Conservation (phyloP, 345 rosid genomes). For the Gossypium sturtianum region DNA sequence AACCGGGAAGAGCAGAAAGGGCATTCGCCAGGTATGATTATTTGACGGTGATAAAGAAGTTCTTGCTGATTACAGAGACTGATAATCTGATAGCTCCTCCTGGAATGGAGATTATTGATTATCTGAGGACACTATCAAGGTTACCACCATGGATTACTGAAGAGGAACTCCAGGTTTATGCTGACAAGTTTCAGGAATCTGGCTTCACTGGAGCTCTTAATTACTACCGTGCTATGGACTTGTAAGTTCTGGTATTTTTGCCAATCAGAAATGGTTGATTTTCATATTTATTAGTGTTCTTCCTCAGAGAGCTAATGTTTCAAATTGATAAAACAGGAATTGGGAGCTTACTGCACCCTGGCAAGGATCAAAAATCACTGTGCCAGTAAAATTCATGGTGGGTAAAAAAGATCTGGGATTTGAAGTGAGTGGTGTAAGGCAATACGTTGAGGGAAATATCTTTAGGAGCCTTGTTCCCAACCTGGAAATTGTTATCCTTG, state of each 20-base stretch:
- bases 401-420: constrained; percentile 52
- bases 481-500: constrained; percentile 49
- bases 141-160: constrained; percentile 65
- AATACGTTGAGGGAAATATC: constrained; percentile 41
- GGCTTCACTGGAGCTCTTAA: constrained; percentile 61
- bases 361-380: constrained; percentile 46
- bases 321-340: constrained; percentile 39
- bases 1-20: constrained; percentile 70
- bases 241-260: constrained; percentile 24
- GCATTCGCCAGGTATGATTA: constrained; percentile 57
- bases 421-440: constrained; percentile 22
- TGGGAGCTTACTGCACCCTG: constrained; percentile 58
- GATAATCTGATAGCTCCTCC: constrained; percentile 51
- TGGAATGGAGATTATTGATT: constrained; percentile 57
- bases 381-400: constrained; percentile 46
- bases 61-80: constrained; percentile 42
- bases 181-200: constrained; percentile 55
- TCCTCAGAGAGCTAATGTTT: neutral
- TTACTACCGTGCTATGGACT: constrained; percentile 61
- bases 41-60: constrained; percentile 63
- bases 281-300: neutral
- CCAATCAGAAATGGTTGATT: neutral
- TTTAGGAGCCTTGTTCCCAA: constrained; percentile 51
- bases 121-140: constrained; percentile 39
- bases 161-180: constrained; percentile 54